A percentile compares a stretch with the other conserved stretches of the same genome.
phyloP scores from a whole-genome alignment of 768 basidiomycete species.

The Tephrocybe sp. region DNA sequence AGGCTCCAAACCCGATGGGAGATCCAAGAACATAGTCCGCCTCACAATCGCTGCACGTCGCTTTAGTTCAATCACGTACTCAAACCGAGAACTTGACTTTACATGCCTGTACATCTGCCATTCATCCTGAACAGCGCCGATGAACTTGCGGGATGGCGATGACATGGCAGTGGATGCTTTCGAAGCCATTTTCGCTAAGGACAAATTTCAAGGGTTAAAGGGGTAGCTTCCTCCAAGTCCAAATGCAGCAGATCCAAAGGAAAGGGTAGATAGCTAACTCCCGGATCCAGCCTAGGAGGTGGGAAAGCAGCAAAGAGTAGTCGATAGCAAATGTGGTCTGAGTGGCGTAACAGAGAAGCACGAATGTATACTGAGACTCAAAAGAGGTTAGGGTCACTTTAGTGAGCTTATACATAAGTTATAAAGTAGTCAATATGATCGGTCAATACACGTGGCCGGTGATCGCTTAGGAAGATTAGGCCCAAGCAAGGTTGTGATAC shows the following conservation, averaged over 20 bases:
- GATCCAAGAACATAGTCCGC: constrained; percentile 74
- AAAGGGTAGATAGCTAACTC: not conserved
- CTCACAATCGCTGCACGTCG: constrained; percentile 56
- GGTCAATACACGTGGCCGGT: too few species aligned
- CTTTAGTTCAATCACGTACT: too few species aligned
- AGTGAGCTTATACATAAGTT: too few species aligned
- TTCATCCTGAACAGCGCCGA: constrained; percentile 82
- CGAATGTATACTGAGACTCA: not conserved
- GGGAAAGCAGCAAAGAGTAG: constrained; percentile 1
- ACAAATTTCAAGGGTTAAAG: not conserved
- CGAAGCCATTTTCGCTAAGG: constrained; percentile 14
- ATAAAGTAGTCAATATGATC: too few species aligned
- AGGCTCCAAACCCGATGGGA: constrained; percentile 89
- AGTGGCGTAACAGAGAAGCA: not conserved
- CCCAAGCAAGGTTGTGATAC: too few species aligned
- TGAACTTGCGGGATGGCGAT: constrained; percentile 39
- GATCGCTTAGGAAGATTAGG: too few species aligned
- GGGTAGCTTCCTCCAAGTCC: not conserved
- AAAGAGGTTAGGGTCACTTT: too few species aligned
- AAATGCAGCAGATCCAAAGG: not conserved
- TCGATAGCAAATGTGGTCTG: not conserved
- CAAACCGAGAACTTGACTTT: too few species aligned
- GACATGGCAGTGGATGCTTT: constrained; percentile 10
- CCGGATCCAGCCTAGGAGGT: constrained; percentile 6
- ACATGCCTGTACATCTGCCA: constrained; percentile 78